Evolutionary conservation across 192 early-diverging fungal species (phyloP).

Genomic region (Tieghemiomyces parasiticus): DNA sequence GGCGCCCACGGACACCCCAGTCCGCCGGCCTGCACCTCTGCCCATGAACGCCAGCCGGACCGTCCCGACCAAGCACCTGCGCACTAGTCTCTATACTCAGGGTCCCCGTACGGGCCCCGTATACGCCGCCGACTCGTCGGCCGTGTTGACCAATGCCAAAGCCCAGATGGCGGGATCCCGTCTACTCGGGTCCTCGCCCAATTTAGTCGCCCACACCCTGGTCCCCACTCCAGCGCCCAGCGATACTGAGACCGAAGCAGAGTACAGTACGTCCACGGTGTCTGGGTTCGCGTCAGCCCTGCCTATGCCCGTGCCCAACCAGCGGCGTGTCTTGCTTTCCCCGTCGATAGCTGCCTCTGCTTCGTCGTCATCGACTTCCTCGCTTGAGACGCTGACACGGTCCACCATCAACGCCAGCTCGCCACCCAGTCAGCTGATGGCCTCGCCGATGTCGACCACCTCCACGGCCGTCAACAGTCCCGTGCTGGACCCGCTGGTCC

Average conservation of each 20-base stretch:
- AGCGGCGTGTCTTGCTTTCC: not conserved
- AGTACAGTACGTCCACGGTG: not conserved
- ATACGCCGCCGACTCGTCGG: not conserved
- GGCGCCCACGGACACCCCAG: not conserved
- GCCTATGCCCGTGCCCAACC: not conserved
- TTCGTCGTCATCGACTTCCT: too few species aligned
- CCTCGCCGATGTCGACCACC: not conserved
- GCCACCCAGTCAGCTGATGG: not conserved
- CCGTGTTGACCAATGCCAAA: not conserved
- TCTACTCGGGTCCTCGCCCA: not conserved
- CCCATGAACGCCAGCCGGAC: not conserved
- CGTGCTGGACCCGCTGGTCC: not conserved
- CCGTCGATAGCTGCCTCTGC: not conserved
- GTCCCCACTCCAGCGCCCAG: not conserved
- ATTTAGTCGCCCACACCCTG: not conserved
- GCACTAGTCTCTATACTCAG: too few species aligned
- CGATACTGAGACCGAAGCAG: not conserved
- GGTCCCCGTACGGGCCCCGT: not conserved
- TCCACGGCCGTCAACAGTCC: slow-evolving; percentile 6
- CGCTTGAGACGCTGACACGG: not conserved
- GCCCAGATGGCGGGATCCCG: not conserved
- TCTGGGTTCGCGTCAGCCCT: not conserved
- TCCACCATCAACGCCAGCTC: not conserved
- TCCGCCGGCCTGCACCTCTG: too few species aligned
- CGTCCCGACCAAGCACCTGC: not conserved